Percentiles rank a stretch among this genome's conserved stretches.
These are phyloP conservation scores for Nelumbo lutea DNA, from an alignment of 164 flowering plant species.

Conservation along the genomic window DNA sequence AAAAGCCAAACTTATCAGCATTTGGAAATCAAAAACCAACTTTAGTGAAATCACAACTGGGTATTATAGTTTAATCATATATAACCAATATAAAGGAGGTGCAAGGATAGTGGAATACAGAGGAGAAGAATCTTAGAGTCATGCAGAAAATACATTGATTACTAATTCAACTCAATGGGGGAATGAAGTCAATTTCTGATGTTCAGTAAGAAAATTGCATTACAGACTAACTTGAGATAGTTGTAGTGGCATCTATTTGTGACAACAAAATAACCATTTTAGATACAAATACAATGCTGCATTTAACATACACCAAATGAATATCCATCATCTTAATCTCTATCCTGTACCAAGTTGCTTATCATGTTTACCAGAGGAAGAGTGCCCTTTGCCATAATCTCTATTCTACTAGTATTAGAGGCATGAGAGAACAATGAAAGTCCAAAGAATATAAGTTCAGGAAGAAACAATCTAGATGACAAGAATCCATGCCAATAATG, in stretches of 20 bases:
- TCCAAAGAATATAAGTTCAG: slow-evolving; percentile 74
- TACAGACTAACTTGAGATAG: background rate
- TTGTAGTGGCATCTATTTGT: slow-evolving; percentile 1
- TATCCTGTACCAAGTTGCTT: slow-evolving; percentile 60
- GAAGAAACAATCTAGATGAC: slow-evolving; percentile 82
- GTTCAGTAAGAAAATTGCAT: too few relatives aligned
- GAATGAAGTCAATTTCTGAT: too few relatives aligned
- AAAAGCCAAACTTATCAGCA: too few relatives aligned
- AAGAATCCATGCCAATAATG: slow-evolving; percentile 93
- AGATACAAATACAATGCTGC: slow-evolving; percentile 6
- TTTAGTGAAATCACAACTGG: too few relatives aligned
- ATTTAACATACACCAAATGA: slow-evolving; percentile 7
- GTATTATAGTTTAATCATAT: too few relatives aligned
- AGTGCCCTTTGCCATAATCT: slow-evolving; percentile 92
- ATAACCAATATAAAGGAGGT: too few relatives aligned
- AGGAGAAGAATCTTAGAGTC: too few relatives aligned
- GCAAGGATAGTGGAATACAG: too few relatives aligned
- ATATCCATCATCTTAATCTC: slow-evolving; percentile 29
- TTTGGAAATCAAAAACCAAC: too few relatives aligned
- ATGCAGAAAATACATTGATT: too few relatives aligned
- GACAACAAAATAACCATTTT: slow-evolving; percentile 1
- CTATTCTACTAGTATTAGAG: slow-evolving; percentile 74
- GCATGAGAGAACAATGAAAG: slow-evolving; percentile 83
- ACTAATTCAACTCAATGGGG: too few relatives aligned
- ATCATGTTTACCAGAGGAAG: slow-evolving; percentile 73